Percentiles rank a stretch among this genome's conserved stretches.
Conservation (phyloP, 2,329 filamentous ascomycete genomes). For the Neofusicoccum parvum region DNA sequence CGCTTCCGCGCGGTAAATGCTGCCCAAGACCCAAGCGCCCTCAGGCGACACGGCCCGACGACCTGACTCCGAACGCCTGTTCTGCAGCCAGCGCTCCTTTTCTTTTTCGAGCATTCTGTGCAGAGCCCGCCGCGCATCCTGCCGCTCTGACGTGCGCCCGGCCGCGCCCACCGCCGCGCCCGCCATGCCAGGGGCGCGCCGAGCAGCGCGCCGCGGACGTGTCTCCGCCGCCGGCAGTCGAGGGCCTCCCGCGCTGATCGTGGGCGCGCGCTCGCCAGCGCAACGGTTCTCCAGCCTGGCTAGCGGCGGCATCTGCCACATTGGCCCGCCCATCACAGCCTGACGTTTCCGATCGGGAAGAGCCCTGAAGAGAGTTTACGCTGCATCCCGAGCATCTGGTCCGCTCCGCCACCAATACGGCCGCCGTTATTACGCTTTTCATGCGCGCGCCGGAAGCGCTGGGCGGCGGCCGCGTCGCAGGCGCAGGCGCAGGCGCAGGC, state of each 20-base stretch:
- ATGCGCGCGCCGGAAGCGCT: not conserved
- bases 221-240: not conserved
- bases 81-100: not conserved
- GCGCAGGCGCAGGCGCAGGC: not conserved
- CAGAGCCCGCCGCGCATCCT: not conserved
- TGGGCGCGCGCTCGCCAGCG: not conserved
- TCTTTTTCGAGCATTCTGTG: conserved; percentile 8
- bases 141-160: conserved; percentile 6
- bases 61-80: conserved; percentile 2
- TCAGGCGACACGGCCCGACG: conserved; percentile 10
- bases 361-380: conserved; percentile 3
- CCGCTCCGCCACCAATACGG: conserved; percentile 9
- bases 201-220: not conserved
- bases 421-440: not conserved
- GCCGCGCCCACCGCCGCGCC: not conserved
- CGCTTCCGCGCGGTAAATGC: conserved; percentile 11
- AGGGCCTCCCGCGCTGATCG: not conserved
- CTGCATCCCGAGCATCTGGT: not conserved
- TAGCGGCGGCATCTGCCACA: conserved; percentile 1
- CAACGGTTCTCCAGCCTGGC: not conserved
- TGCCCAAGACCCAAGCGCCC: conserved; percentile 11
- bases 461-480: not conserved
- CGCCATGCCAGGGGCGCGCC: not conserved
- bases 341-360: not conserved
- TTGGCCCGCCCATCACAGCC: not conserved